A percentile compares a stretch with the other conserved stretches of the same genome.
phyloP scores from a whole-genome alignment of 163 green algal genomes.

The Scenedesmus sp. region DNA sequence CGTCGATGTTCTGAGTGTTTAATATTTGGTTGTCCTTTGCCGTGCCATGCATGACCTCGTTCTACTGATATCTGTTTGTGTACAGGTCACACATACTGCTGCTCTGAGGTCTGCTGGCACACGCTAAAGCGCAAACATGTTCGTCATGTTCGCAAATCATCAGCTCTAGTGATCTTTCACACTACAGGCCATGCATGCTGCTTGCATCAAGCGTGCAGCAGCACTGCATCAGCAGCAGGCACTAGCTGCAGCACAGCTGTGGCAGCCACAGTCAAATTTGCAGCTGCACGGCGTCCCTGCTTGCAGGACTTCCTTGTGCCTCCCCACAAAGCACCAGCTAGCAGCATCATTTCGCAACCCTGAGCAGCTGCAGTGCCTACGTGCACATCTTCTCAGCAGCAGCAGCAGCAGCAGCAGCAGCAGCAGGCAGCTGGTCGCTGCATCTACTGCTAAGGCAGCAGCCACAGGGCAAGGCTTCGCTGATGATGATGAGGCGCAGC shows the following conservation, averaged over 20 bases:
- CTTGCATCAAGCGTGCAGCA: not conserved
- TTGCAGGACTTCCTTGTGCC: not conserved
- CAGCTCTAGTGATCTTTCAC: no score
- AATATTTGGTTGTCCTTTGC: no score
- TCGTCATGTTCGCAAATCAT: not conserved
- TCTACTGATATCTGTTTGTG: no score
- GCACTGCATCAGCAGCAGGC: slow-evolving; percentile 10
- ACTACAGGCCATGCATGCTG: not conserved
- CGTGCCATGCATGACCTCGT: no score
- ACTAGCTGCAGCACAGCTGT: not conserved
- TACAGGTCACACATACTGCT: no score
- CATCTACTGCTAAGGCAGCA: not conserved
- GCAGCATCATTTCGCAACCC: not conserved
- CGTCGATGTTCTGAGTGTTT: no score
- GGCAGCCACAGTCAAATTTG: not conserved
- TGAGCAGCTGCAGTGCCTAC: not conserved
- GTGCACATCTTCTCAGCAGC: not conserved
- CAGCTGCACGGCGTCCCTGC: not conserved
- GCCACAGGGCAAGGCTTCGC: not conserved
- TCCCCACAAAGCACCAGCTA: not conserved
- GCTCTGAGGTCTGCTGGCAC: no score
- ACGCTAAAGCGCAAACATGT: no score
- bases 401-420: not conserved
- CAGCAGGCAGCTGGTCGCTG: not conserved
- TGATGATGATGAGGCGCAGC: not conserved